Evolutionary conservation across 1,284 basidiomycete species (phyloP).

Genomic region (Ceratobasidium sp.): DNA sequence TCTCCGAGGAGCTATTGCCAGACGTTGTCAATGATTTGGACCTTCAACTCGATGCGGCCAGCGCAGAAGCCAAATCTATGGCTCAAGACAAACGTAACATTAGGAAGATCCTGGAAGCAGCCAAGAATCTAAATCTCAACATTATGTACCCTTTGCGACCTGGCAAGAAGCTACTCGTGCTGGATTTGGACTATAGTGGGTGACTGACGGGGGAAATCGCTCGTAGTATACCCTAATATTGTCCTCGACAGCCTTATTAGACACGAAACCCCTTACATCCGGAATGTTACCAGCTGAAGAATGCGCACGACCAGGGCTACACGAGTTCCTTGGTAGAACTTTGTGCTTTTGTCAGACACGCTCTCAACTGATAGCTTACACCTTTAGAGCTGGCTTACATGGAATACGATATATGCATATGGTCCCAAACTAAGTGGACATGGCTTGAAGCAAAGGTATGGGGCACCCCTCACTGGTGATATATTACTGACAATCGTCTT

Average conservation of each 20-base stretch:
- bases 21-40: constrained; percentile 83
- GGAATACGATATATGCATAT: constrained; percentile 85
- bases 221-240: neutral
- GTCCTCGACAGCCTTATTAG: constrained; percentile 67
- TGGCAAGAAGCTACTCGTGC: constrained; percentile 80
- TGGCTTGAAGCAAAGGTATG: constrained; percentile 84
- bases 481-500: neutral
- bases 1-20: constrained; percentile 69
- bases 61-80: constrained; percentile 63
- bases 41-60: constrained; percentile 71
- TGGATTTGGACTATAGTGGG: constrained; percentile 89
- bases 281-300: constrained; percentile 78
- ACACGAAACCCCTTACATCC: constrained; percentile 80
- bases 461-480: neutral
- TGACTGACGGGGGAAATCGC: constrained; percentile 34
- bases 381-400: constrained; percentile 67
- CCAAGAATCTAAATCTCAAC: constrained; percentile 66
- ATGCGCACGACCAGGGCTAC: constrained; percentile 81
- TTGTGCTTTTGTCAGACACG: constrained; percentile 40
- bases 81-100: constrained; percentile 76
- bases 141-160: constrained; percentile 76
- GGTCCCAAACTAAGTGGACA: constrained; percentile 60
- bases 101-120: constrained; percentile 76
- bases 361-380: neutral
- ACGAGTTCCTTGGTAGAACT: constrained; percentile 69